Conservation (phyloP, 2,329 filamentous ascomycete genomes). For the Fusarium odoratissimum region DNA sequence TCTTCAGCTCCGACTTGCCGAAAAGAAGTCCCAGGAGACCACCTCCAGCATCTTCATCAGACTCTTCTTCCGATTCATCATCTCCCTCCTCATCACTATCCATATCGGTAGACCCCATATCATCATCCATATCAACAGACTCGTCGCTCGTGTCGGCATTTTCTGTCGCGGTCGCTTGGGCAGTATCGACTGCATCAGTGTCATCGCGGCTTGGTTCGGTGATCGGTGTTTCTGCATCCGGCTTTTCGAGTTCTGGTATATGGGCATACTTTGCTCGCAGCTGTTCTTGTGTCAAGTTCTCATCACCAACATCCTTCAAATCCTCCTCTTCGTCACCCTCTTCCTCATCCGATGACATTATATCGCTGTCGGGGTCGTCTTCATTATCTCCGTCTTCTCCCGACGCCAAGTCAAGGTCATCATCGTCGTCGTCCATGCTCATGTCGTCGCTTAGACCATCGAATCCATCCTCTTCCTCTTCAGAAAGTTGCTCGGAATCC, state of each 20-base stretch:
- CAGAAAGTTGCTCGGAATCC: slow-evolving; percentile 63
- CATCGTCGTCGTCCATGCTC: slow-evolving; percentile 52
- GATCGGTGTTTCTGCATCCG: slow-evolving; percentile 41
- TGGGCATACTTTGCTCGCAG: slow-evolving; percentile 75
- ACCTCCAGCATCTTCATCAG: slow-evolving; percentile 54
- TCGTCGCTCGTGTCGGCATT: slow-evolving; percentile 68
- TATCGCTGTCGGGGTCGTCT: slow-evolving; percentile 56
- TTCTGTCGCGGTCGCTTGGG: slow-evolving; percentile 41
- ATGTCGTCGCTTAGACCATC: slow-evolving; percentile 61
- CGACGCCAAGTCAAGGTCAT: slow-evolving; percentile 49
- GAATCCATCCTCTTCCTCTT: slow-evolving; percentile 59
- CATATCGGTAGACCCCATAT: slow-evolving; percentile 69
- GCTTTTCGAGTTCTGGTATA: slow-evolving; percentile 61
- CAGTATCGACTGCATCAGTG: slow-evolving; percentile 36
- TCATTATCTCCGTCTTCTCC: slow-evolving; percentile 55
- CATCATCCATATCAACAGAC: slow-evolving; percentile 76
- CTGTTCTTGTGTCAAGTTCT: slow-evolving; percentile 75
- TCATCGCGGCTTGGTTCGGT: slow-evolving; percentile 41
- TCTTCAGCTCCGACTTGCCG: slow-evolving; percentile 66
- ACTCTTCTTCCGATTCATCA: slow-evolving; percentile 58
- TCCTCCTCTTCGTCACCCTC: slow-evolving; percentile 71
- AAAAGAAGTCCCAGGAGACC: slow-evolving; percentile 69
- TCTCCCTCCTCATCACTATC: slow-evolving; percentile 57
- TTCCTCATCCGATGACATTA: slow-evolving; percentile 73
- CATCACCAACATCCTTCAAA: slow-evolving; percentile 65